A percentile compares a stretch with the other conserved stretches of the same genome.
Conservation (phyloP, 2,329 filamentous ascomycete species). For the Leptographium radiaticola region DNA sequence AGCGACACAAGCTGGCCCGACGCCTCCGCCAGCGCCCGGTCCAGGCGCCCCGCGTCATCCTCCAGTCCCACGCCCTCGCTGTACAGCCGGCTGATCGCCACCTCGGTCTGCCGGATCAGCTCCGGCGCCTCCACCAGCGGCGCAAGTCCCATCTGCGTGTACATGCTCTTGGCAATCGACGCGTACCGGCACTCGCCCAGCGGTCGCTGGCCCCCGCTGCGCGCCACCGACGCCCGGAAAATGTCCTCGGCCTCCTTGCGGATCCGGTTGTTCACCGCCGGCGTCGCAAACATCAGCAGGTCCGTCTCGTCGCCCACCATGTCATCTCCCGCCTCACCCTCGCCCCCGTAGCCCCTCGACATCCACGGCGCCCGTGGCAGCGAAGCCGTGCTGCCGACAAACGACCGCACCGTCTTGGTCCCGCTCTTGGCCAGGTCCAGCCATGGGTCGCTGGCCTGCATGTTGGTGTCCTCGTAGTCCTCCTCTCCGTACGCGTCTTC, state of each 20-base stretch:
- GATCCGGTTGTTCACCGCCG: slow-evolving; percentile 36
- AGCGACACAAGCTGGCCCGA: slow-evolving; percentile 37
- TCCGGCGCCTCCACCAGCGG: slow-evolving; percentile 54
- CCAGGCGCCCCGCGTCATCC: slow-evolving; percentile 42
- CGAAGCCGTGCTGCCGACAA: background rate
- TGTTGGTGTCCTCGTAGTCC: slow-evolving; percentile 24
- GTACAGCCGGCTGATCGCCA: slow-evolving; percentile 52
- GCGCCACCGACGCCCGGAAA: slow-evolving; percentile 37
- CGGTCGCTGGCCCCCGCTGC: slow-evolving; percentile 12
- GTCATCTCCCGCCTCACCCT: slow-evolving; percentile 16
- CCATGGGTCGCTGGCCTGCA: slow-evolving; percentile 15
- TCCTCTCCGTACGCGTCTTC: slow-evolving; percentile 22
- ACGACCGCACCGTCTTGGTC: background rate
- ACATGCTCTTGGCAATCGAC: slow-evolving; percentile 58
- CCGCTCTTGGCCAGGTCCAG: slow-evolving; percentile 8
- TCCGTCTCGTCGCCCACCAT: slow-evolving; percentile 30
- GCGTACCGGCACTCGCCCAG: slow-evolving; percentile 46
- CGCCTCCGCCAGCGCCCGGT: slow-evolving; percentile 41
- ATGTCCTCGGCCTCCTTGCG: slow-evolving; percentile 42
- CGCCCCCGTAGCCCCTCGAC: slow-evolving; percentile 1
- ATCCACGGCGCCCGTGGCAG: slow-evolving; percentile 7
- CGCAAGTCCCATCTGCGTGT: slow-evolving; percentile 44
- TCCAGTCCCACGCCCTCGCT: slow-evolving; percentile 43
- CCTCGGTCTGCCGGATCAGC: slow-evolving; percentile 64
- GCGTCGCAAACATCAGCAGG: slow-evolving; percentile 41